Percentiles rank a stretch among this genome's conserved stretches.
Evolutionary conservation across 495 filamentous ascomycete genomes (phyloP).

Genomic region (Aspergillus nidulans): DNA sequence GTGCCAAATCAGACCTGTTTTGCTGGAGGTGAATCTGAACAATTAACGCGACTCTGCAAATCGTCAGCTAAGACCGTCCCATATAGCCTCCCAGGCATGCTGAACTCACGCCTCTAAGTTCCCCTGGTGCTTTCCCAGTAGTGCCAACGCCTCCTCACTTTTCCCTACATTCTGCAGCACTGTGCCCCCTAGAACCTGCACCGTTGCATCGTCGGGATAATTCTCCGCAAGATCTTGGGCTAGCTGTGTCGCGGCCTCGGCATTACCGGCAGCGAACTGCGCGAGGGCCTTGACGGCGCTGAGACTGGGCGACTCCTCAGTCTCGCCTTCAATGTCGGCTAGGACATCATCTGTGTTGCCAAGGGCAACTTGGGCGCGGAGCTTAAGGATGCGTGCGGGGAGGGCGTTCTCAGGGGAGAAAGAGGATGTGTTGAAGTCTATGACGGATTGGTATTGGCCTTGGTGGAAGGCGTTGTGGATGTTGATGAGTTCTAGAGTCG

Average conservation of each 20-base stretch:
- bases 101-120: slow-evolving; percentile 72
- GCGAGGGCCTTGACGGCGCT: slow-evolving; percentile 73
- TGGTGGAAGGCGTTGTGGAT: slow-evolving; percentile 94
- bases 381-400: slow-evolving; percentile 72
- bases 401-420: slow-evolving; percentile 73
- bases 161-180: slow-evolving; percentile 72
- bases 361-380: slow-evolving; percentile 77
- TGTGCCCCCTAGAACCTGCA: slow-evolving; percentile 75
- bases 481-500: slow-evolving; percentile 76
- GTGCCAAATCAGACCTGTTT: slow-evolving; percentile 82
- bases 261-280: slow-evolving; percentile 56
- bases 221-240: slow-evolving; percentile 62
- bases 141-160: slow-evolving; percentile 74
- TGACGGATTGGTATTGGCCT: slow-evolving; percentile 76
- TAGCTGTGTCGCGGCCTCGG: slow-evolving; percentile 54
- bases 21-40: slow-evolving; percentile 89
- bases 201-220: slow-evolving; percentile 67
- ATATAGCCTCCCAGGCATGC: too few species aligned
- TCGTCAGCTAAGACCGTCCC: slow-evolving; percentile 6
- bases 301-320: slow-evolving; percentile 62
- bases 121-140: slow-evolving; percentile 79
- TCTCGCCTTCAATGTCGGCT: slow-evolving; percentile 58
- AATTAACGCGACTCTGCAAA: slow-evolving; percentile 59
- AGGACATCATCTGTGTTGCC: slow-evolving; percentile 71
- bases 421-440: slow-evolving; percentile 72